These are phyloP conservation scores for Acmispon strigosus DNA, from an alignment of 306 rosid species.

Conservation along the genomic window DNA sequence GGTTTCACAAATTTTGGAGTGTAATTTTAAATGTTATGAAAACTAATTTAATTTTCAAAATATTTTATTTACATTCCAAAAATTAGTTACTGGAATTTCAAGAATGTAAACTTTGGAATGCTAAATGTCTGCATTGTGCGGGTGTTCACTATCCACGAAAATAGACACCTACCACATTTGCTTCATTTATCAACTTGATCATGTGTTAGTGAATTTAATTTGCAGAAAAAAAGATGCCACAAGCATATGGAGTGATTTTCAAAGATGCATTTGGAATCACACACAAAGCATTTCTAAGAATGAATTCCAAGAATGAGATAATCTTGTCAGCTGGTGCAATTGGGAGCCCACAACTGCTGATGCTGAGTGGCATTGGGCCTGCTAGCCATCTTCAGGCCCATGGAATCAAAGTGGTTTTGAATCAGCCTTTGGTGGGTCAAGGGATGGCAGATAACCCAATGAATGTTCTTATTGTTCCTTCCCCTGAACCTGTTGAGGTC, in stretches of 20 bases:
- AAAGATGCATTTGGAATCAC: slow-evolving; percentile 40
- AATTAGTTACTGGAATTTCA: too few species aligned
- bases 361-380: slow-evolving; percentile 73
- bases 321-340: slow-evolving; percentile 68
- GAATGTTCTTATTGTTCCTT: slow-evolving; percentile 51
- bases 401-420: slow-evolving; percentile 39
- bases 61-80: too few species aligned
- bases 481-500: slow-evolving; percentile 65
- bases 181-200: not conserved
- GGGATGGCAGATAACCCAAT: slow-evolving; percentile 79
- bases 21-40: too few species aligned
- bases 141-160: too few species aligned
- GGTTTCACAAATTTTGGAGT: too few species aligned
- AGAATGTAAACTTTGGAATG: too few species aligned
- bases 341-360: slow-evolving; percentile 66
- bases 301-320: slow-evolving; percentile 35
- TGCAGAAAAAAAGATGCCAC: slow-evolving; percentile 39
- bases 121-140: too few species aligned
- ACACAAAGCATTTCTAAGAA: slow-evolving; percentile 42
- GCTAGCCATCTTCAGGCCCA: slow-evolving; percentile 55
- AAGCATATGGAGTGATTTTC: slow-evolving; percentile 66
- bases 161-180: too few species aligned
- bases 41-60: too few species aligned
- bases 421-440: slow-evolving; percentile 62
- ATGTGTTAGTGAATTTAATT: not conserved